A percentile compares a stretch with the other conserved stretches of the same genome.
Conservation (phyloP, 1,284 basidiomycete species). For the Inonotus hispidus region DNA sequence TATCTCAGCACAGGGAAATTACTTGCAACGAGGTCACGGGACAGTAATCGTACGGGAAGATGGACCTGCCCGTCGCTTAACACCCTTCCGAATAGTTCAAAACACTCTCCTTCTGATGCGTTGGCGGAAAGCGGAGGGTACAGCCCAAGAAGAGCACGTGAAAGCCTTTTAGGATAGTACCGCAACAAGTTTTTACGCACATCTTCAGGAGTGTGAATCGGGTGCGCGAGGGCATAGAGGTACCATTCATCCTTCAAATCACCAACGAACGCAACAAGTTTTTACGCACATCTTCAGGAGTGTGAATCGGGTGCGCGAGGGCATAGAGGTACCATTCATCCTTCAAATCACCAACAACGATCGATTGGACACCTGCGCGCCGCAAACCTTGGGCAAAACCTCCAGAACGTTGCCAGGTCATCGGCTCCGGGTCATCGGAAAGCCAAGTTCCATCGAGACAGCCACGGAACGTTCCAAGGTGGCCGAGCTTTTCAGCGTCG, state of each 20-base stretch:
- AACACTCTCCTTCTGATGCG: conserved; percentile 36
- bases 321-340: conserved; percentile 79
- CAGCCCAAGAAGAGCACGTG: conserved; percentile 39
- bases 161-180: conserved; percentile 51
- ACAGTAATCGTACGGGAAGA: conserved; percentile 58
- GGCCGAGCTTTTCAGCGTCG: conserved; percentile 47
- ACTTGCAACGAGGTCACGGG: conserved; percentile 48
- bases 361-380: conserved; percentile 52
- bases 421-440: conserved; percentile 43
- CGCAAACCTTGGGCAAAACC: conserved; percentile 48
- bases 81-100: conserved; percentile 51
- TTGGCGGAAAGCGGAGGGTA: conserved; percentile 37
- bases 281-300: conserved; percentile 43
- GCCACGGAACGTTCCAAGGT: conserved; percentile 64
- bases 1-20: conserved; percentile 65
- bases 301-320: conserved; percentile 53
- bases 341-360: conserved; percentile 61
- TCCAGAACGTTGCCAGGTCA: conserved; percentile 65
- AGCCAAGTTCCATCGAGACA: conserved; percentile 56
- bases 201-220: conserved; percentile 42
- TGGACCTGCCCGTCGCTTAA: conserved; percentile 67
- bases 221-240: conserved; percentile 65
- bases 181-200: conserved; percentile 52
- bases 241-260: conserved; percentile 75
- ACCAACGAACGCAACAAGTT: no score